phyloP scores from a whole-genome alignment of 2,329 filamentous ascomycete genomes.

The Paraphaeosphaeria minitans region DNA sequence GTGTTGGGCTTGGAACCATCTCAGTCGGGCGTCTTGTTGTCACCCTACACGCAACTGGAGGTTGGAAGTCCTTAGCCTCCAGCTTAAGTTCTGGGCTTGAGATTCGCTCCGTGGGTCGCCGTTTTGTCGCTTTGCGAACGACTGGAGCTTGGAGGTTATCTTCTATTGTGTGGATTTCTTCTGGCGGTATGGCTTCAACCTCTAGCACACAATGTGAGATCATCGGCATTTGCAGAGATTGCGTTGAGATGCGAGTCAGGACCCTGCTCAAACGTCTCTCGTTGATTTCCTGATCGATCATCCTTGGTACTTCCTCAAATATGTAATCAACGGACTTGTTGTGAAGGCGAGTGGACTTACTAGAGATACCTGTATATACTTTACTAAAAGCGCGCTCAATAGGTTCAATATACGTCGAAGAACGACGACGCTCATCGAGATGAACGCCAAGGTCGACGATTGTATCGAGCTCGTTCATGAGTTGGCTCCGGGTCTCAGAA shows the following conservation, averaged over 20 bases:
- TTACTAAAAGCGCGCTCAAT: slow-evolving; percentile 19
- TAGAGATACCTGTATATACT: slow-evolving; percentile 14
- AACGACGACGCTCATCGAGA: slow-evolving; percentile 16
- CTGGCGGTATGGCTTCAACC: slow-evolving; percentile 16
- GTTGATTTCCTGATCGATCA: slow-evolving; percentile 20
- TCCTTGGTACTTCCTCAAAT: slow-evolving; percentile 20
- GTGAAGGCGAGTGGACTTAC: slow-evolving; percentile 18
- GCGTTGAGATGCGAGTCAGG: slow-evolving; percentile 19
- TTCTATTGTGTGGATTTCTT: slow-evolving; percentile 15
- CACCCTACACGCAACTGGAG: not conserved
- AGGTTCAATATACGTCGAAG: slow-evolving; percentile 12
- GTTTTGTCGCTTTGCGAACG: not conserved
- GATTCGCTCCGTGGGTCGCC: not conserved
- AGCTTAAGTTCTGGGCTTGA: not conserved
- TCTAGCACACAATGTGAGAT: slow-evolving; percentile 18
- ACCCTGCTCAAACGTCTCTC: slow-evolving; percentile 19
- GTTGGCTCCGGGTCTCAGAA: slow-evolving; percentile 25
- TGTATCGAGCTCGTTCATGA: slow-evolving; percentile 36
- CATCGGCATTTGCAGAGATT: slow-evolving; percentile 19
- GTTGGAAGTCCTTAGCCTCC: not conserved
- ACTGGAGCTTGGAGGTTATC: too few species aligned
- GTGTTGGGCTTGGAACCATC: not conserved
- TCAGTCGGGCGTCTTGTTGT: not conserved
- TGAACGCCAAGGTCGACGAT: slow-evolving; percentile 36
- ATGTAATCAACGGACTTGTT: slow-evolving; percentile 27